phyloP scores from a whole-genome alignment of 2,329 filamentous ascomycete species.

The Dothidotthia symphoricarpi region DNA sequence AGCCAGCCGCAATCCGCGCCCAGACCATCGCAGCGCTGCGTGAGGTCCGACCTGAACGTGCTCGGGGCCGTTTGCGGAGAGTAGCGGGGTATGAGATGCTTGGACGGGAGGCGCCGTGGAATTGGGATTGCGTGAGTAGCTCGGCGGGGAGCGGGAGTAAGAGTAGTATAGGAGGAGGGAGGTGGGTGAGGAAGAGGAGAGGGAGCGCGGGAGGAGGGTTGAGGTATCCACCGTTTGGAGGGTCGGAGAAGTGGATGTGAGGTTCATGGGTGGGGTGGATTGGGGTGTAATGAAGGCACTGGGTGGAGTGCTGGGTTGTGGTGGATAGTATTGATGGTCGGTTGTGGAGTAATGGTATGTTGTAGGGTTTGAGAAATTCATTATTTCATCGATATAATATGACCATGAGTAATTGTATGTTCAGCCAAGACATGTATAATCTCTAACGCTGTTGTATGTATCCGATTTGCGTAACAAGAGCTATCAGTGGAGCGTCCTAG shows the following conservation, averaged over 20 bases:
- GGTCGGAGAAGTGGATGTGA: constrained; percentile 28
- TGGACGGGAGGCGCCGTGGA: constrained; percentile 32
- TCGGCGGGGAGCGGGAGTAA: constrained; percentile 7
- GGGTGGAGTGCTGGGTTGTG: too few species aligned
- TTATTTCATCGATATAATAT: too few species aligned
- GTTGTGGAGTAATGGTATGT: too few species aligned
- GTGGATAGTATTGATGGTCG: too few species aligned
- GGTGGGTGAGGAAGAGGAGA: constrained; percentile 7
- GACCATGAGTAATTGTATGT: too few species aligned
- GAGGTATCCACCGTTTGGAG: constrained; percentile 31
- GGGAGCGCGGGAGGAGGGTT: constrained; percentile 9
- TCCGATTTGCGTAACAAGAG: too few species aligned
- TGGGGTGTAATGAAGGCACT: background rate
- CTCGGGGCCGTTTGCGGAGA: constrained; percentile 18
- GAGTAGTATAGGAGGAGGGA: constrained; percentile 11
- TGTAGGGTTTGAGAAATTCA: too few species aligned
- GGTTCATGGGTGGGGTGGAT: background rate
- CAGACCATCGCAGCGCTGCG: constrained; percentile 27
- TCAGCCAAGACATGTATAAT: too few species aligned
- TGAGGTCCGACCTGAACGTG: constrained; percentile 13
- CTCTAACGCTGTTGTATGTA: too few species aligned
- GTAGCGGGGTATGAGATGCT: constrained; percentile 36
- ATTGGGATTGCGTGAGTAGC: constrained; percentile 38
- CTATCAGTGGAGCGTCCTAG: too few species aligned
- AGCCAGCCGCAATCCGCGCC: constrained; percentile 24